Base-by-base conservation (phyloP, 2,329 filamentous ascomycete species). In the Daldinia sp. region DNA sequence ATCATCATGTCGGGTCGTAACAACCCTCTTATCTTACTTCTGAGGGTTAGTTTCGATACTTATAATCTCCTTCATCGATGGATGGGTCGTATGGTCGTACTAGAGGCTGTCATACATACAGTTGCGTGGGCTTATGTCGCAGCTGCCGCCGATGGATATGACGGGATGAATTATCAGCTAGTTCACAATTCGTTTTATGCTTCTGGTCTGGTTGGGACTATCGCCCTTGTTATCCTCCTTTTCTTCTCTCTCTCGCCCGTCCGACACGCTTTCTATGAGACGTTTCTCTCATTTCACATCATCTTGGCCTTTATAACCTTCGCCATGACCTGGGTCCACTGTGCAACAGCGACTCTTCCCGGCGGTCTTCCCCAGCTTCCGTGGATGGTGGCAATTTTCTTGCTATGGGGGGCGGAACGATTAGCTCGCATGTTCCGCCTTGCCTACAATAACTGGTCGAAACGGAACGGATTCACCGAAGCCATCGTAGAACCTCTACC, bases 231-330 rank as follows among this genome's bases (percentile, higher is more conserved):
- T 37, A 74, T 91, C 43, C 81, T 98, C 45, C 73, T 91, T 55
- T 72, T 96, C 52, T 81, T 90, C 25, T 90, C 93, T 8, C 80
- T 91, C 55, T 94, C 93, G 2, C 90, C 93, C 0, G 74, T 99
- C 52, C 89, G 95, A 64, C 94, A 97, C 77, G 93, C 94, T 35
- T 97, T 97, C 76, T 99, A 99, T 80, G 95, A 99, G 80, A 96
- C 93, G 0, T 99, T 99, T 80, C 85, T 98, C 71, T 92, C 91
- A 74, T 78, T 90, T 27, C 95, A 98, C 79, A 93, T 96, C 70
- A 76, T 91, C 34, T 80, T 96, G 51, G 93, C 89, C 35, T 77
- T 90, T 32, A 74, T 92, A 55, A 81, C 83, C 48, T 85, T 97
- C 51, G 81, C 86, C 58, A 89, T 88, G 71, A 88, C 94, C 7